phyloP scores from a whole-genome alignment of 345 rosid genomes.

The Murraya koenigii region DNA sequence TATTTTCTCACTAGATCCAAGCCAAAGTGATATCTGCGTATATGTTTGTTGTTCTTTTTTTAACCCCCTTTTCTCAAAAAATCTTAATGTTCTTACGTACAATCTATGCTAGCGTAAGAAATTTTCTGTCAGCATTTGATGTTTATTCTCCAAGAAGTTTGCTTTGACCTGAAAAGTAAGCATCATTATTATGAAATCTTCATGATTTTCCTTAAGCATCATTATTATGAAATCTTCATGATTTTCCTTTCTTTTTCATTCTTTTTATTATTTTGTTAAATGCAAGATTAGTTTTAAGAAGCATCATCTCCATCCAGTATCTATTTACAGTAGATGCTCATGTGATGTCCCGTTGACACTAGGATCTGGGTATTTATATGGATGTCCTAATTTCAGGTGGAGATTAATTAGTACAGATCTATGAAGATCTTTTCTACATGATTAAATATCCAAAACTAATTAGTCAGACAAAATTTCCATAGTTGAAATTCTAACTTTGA shows the following conservation, averaged over 20 bases:
- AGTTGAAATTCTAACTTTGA: too few species aligned
- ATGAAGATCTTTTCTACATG: too few species aligned
- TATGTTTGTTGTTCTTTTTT: not conserved
- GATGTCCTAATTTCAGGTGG: not conserved
- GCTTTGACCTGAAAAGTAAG: not conserved
- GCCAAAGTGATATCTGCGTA: not conserved
- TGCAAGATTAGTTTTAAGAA: too few species aligned
- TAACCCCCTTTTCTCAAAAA: not conserved
- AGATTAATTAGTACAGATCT: too few species aligned
- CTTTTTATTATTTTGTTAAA: too few species aligned
- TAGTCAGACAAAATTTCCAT: too few species aligned
- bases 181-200: not conserved
- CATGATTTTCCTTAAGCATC: not conserved
- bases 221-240: not conserved
- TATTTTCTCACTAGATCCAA: not conserved
- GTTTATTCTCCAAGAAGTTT: too few species aligned
- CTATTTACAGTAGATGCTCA: too few species aligned
- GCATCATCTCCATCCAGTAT: not conserved
- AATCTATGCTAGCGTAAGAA: not conserved
- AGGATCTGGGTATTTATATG: not conserved
- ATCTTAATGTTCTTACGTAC: not conserved
- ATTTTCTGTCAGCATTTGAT: not conserved
- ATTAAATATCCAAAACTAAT: too few species aligned
- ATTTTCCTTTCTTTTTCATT: not conserved
- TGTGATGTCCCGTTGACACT: not conserved